Conservation (phyloP, 2,329 filamentous ascomycete genomes). For the Orbilia quercus region DNA sequence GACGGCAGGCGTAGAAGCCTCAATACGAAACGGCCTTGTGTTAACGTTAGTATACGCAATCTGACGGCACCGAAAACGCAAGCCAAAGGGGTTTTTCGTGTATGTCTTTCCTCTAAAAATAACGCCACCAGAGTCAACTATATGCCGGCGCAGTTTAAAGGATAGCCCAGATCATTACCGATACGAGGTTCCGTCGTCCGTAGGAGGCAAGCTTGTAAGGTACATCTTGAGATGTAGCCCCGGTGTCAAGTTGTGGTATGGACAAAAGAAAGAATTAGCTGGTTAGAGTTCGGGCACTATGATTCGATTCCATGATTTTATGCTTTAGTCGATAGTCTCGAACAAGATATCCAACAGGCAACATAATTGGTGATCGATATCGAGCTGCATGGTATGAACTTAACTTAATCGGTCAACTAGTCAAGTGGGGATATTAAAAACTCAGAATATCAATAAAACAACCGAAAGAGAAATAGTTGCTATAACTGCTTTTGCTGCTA, state of each 20-base stretch:
- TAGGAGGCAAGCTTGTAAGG: background rate
- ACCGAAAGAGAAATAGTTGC: background rate
- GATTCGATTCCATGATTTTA: background rate
- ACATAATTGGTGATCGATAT: no score
- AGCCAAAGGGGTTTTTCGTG: no score
- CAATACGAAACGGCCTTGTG: constrained; percentile 5
- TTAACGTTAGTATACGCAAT: constrained; percentile 35
- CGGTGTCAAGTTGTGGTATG: background rate
- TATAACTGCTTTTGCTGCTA: background rate
- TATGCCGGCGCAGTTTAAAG: constrained; percentile 21
- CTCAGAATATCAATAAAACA: no score
- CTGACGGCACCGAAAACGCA: constrained; percentile 32
- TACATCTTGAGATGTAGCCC: constrained; percentile 6
- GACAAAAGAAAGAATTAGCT: background rate
- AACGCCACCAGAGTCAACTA: constrained; percentile 6
- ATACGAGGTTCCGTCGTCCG: constrained; percentile 1
- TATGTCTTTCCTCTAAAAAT: constrained; percentile 22
- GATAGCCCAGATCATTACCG: background rate
- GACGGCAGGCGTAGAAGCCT: constrained; percentile 22
- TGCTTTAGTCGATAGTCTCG: background rate
- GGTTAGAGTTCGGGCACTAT: background rate
- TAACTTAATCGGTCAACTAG: no score
- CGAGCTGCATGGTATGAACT: no score
- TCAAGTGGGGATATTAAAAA: no score
- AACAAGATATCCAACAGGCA: no score